A percentile compares a stretch with the other conserved stretches of the same genome.
Evolutionary conservation across 2,329 filamentous ascomycete genomes (phyloP).

Genomic region (Cercospora janseana): DNA sequence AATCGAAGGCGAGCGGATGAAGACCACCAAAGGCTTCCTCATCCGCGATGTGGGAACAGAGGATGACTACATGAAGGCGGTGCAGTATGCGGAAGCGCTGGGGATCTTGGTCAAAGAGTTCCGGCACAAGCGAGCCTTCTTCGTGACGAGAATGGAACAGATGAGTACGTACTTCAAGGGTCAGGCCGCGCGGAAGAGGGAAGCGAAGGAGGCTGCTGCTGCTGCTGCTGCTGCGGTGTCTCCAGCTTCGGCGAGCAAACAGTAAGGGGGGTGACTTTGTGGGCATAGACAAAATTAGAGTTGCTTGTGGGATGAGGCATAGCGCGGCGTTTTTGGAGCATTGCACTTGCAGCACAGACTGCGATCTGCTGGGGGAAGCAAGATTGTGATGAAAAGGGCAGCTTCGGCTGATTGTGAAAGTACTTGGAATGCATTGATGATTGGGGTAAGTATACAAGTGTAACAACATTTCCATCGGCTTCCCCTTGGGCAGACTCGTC

Average conservation of each 20-base stretch:
- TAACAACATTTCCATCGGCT: constrained; percentile 8
- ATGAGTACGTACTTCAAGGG: constrained; percentile 72
- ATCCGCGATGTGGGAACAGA: constrained; percentile 74
- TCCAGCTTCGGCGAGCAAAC: neutral
- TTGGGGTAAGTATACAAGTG: constrained; percentile 13
- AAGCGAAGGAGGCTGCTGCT: constrained; percentile 24
- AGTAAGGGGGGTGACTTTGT: constrained; percentile 3
- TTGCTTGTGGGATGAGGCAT: constrained; percentile 15
- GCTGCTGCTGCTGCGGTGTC: constrained; percentile 9
- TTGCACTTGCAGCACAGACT: neutral
- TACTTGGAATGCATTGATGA: constrained; percentile 6
- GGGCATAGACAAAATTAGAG: neutral
- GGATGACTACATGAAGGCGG: constrained; percentile 68
- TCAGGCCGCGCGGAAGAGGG: constrained; percentile 47
- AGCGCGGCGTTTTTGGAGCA: constrained; percentile 25
- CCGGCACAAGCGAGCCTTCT: constrained; percentile 78
- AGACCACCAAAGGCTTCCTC: constrained; percentile 75
- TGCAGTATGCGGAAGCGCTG: constrained; percentile 79
- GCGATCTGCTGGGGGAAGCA: neutral
- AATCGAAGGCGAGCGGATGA: constrained; percentile 92
- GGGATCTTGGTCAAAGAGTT: constrained; percentile 88
- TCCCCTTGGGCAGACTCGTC: too few species aligned
- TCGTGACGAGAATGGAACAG: constrained; percentile 87
- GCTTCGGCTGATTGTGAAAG: neutral
- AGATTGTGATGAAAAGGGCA: neutral